Evolutionary conservation across 1,139 yeast species (phyloP).

Genomic region (Geotrichum europaeum): DNA sequence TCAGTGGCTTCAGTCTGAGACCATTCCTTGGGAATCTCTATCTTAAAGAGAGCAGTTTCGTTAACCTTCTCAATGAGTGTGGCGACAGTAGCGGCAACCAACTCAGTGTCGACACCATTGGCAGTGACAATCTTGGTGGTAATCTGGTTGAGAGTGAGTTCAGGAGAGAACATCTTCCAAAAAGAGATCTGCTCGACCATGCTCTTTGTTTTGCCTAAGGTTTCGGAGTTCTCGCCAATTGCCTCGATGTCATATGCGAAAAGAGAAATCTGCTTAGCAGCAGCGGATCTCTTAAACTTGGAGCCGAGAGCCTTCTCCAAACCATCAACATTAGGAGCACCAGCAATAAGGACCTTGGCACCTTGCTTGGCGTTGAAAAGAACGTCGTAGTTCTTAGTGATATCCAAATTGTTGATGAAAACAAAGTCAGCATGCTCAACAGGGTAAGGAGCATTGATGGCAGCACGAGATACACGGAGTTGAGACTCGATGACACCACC

Average conservation of each 20-base stretch:
- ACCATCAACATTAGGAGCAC: constrained; percentile 40
- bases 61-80: constrained; percentile 43
- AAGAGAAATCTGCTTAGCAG: constrained; percentile 48
- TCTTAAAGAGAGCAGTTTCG: constrained; percentile 29
- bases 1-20: constrained; percentile 34
- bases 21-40: constrained; percentile 36
- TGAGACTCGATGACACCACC: constrained; percentile 85
- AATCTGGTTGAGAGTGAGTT: constrained; percentile 53
- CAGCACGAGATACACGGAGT: constrained; percentile 42
- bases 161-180: constrained; percentile 68
- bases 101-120: constrained; percentile 75
- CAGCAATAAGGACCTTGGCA: constrained; percentile 50
- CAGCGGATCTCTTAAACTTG: constrained; percentile 50
- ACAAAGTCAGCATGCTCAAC: constrained; percentile 58
- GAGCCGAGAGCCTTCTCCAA: constrained; percentile 48
- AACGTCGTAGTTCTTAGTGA: constrained; percentile 55
- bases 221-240: constrained; percentile 42
- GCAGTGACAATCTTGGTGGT: constrained; percentile 78
- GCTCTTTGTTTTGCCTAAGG: constrained; percentile 69
- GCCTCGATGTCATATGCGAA: constrained; percentile 31
- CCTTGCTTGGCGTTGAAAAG: constrained; percentile 53
- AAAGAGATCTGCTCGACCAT: constrained; percentile 75
- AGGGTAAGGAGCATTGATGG: constrained; percentile 34
- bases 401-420: constrained; percentile 52
- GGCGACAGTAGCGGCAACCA: constrained; percentile 75